These are phyloP conservation scores for Aspergillus tamarii DNA, from an alignment of 2,329 filamentous ascomycete species.

Conservation along the genomic window DNA sequence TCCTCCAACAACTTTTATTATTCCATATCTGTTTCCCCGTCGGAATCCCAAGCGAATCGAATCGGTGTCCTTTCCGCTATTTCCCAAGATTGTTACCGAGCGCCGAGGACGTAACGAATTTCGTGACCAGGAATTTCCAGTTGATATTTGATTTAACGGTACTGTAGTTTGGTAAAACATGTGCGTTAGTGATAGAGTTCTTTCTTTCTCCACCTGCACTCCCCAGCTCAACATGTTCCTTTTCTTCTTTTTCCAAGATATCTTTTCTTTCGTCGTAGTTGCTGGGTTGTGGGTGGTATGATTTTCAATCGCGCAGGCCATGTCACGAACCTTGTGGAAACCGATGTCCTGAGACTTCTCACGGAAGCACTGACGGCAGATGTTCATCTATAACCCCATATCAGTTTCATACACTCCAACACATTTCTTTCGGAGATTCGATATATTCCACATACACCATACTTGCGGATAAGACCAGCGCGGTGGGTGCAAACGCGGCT, in stretches of 20 bases:
- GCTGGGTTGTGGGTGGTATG: neutral
- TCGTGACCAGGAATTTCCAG: conserved; percentile 36
- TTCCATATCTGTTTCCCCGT: conserved; percentile 20
- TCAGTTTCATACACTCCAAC: conserved; percentile 17
- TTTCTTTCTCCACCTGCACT: neutral
- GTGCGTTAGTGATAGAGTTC: conserved; percentile 20
- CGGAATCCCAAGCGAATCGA: conserved; percentile 20
- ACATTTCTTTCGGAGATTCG: neutral
- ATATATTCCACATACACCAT: conserved; percentile 61
- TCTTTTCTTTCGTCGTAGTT: neutral
- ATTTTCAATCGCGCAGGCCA: conserved; percentile 2
- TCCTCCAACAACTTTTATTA: conserved; percentile 27
- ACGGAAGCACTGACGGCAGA: conserved; percentile 71
- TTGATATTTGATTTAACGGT: conserved; percentile 39
- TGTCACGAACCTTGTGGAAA: conserved; percentile 64
- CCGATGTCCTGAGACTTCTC: conserved; percentile 70
- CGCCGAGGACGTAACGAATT: conserved; percentile 35
- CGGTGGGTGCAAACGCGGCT: conserved; percentile 90
- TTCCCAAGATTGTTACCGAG: conserved; percentile 25
- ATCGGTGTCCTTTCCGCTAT: conserved; percentile 18
- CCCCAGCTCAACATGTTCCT: neutral
- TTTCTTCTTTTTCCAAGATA: neutral
- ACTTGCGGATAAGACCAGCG: conserved; percentile 99
- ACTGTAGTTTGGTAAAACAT: conserved; percentile 24
- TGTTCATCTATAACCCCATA: conserved; percentile 45